phyloP scores from a whole-genome alignment of 2,329 filamentous ascomycete species.

The Bipolaris gigantea region DNA sequence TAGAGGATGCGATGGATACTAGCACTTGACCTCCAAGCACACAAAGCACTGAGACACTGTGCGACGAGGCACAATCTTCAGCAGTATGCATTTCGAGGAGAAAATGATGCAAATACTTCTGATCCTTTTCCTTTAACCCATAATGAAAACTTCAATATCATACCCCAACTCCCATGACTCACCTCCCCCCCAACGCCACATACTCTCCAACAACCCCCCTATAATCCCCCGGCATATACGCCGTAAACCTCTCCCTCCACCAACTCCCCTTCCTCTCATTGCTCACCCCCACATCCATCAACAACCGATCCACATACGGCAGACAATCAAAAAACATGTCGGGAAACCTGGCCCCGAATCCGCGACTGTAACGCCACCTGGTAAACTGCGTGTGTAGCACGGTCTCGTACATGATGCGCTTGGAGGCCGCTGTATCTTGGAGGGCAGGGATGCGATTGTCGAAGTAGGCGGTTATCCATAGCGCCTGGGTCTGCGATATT shows the following conservation, averaged over 20 bases:
- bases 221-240: conserved; percentile 32
- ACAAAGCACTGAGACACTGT: not conserved
- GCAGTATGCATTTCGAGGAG: too few relatives aligned
- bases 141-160: not conserved
- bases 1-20: not conserved
- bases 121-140: not conserved
- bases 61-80: not conserved
- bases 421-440: not conserved
- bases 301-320: conserved; percentile 33
- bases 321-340: conserved; percentile 35
- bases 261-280: conserved; percentile 21
- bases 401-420: conserved; percentile 29
- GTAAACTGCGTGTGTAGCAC: conserved; percentile 37
- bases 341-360: conserved; percentile 33
- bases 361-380: conserved; percentile 36
- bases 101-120: too few relatives aligned
- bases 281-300: conserved; percentile 26
- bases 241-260: conserved; percentile 23
- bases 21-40: not conserved
- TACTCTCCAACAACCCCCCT: conserved; percentile 28
- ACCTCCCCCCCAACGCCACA: not conserved
- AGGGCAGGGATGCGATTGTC: conserved; percentile 48
- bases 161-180: not conserved
- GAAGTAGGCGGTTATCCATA: conserved; percentile 64
- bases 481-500: conserved; percentile 43